These are phyloP conservation scores for Boletus sensibilis DNA, from an alignment of 768 basidiomycete species.

Conservation along the genomic window DNA sequence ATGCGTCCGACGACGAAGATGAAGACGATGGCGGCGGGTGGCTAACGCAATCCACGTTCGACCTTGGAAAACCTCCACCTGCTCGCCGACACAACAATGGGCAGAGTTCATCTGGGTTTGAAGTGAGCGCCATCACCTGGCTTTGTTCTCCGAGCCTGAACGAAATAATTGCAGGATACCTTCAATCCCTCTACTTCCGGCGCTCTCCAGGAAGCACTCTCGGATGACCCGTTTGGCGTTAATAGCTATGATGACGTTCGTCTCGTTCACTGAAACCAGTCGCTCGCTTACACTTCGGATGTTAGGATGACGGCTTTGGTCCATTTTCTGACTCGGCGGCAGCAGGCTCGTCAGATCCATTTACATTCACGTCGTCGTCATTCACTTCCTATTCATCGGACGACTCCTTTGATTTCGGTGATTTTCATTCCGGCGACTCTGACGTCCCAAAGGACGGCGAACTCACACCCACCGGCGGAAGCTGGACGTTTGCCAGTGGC, in stretches of 20 bases:
- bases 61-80: slow-evolving; percentile 49
- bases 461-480: slow-evolving; percentile 63
- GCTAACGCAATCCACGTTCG: slow-evolving; percentile 77
- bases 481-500: slow-evolving; percentile 65
- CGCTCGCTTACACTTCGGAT: neutral
- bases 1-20: slow-evolving; percentile 50
- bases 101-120: slow-evolving; percentile 51
- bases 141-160: neutral
- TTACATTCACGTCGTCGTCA: slow-evolving; percentile 43
- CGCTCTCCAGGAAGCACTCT: slow-evolving; percentile 36
- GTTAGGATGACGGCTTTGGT: slow-evolving; percentile 68
- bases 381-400: slow-evolving; percentile 64
- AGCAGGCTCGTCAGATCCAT: slow-evolving; percentile 48
- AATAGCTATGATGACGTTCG: slow-evolving; percentile 50
- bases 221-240: slow-evolving; percentile 50
- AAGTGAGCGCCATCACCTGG: slow-evolving; percentile 43
- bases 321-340: slow-evolving; percentile 73
- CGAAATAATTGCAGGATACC: slow-evolving; percentile 41
- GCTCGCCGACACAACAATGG: slow-evolving; percentile 47
- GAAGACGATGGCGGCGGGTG: slow-evolving; percentile 78
- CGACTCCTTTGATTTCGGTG: slow-evolving; percentile 74
- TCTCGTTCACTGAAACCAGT: neutral
- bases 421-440: slow-evolving; percentile 58
- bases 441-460: slow-evolving; percentile 39
- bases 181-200: slow-evolving; percentile 42